These are phyloP conservation scores for Aspergillus puulaauensis DNA, from an alignment of 2,329 filamentous ascomycete species.

Conservation along the genomic window DNA sequence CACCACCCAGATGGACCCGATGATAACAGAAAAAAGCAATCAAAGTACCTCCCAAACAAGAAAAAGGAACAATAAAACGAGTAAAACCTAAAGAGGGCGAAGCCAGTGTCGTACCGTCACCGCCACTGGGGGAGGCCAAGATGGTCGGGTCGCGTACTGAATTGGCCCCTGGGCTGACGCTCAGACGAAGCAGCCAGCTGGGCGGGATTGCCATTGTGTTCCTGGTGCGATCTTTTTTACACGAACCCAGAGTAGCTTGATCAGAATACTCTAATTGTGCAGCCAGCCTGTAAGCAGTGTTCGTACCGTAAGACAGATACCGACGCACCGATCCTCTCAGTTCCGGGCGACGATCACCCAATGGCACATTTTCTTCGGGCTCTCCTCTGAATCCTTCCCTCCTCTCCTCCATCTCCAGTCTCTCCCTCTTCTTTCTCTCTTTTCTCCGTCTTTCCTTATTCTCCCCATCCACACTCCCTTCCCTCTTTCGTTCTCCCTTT, in stretches of 20 bases:
- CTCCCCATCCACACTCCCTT: constrained; percentile 18
- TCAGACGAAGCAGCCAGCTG: neutral
- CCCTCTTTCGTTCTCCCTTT: constrained; percentile 18
- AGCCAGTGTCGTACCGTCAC: constrained; percentile 11
- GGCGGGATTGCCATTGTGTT: neutral
- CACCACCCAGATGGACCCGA: neutral
- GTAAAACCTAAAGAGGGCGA: constrained; percentile 3
- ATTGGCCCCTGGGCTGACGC: constrained; percentile 7
- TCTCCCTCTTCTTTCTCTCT: constrained; percentile 19
- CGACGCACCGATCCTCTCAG: constrained; percentile 15
- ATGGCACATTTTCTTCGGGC: constrained; percentile 19
- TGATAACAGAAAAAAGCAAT: constrained; percentile 8
- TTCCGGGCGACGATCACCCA: constrained; percentile 23
- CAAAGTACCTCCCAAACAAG: neutral
- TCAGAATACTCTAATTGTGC: constrained; percentile 3
- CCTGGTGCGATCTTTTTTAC: neutral
- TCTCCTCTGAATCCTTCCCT: constrained; percentile 17
- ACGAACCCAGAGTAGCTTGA: neutral
- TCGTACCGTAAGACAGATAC: constrained; percentile 13
- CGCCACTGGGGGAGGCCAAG: constrained; percentile 7
- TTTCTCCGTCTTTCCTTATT: constrained; percentile 21
- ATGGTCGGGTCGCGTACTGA: constrained; percentile 5
- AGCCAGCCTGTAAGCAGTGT: constrained; percentile 7
- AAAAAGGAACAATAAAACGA: constrained; percentile 5
- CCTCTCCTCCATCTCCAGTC: neutral